Evolutionary conservation across 345 rosid species (phyloP).

Genomic region (Turnera subulata): DNA sequence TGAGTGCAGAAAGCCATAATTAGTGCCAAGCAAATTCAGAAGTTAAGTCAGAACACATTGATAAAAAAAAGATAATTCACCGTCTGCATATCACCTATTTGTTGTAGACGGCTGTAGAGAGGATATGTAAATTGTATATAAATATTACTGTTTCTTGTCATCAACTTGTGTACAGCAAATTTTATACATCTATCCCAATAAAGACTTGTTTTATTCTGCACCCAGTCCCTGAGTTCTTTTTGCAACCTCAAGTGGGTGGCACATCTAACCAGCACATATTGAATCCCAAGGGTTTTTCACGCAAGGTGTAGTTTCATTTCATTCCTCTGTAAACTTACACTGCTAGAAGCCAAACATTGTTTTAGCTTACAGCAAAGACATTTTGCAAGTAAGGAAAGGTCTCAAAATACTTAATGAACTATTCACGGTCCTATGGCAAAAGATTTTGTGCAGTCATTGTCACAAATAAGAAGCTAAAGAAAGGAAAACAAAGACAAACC

Average conservation of each 20-base stretch:
- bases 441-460: not conserved
- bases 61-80: too few species aligned
- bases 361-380: not conserved
- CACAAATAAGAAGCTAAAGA: not conserved
- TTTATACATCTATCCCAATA: too few species aligned
- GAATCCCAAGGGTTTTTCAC: too few species aligned
- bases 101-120: too few species aligned
- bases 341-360: not conserved
- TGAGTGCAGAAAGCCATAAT: constrained; percentile 33
- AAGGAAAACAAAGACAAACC: not conserved
- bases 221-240: too few species aligned
- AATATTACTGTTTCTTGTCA: too few species aligned
- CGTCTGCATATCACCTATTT: too few species aligned
- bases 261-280: too few species aligned
- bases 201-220: too few species aligned
- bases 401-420: not conserved
- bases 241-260: too few species aligned
- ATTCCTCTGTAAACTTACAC: not conserved
- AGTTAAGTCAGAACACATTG: not conserved
- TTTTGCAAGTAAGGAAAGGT: not conserved
- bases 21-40: not conserved
- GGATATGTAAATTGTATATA: too few species aligned
- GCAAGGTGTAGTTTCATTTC: not conserved
- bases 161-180: too few species aligned
- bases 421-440: not conserved